Conservation (phyloP, 106 monocot genomes). For the Acorus gramineus region DNA sequence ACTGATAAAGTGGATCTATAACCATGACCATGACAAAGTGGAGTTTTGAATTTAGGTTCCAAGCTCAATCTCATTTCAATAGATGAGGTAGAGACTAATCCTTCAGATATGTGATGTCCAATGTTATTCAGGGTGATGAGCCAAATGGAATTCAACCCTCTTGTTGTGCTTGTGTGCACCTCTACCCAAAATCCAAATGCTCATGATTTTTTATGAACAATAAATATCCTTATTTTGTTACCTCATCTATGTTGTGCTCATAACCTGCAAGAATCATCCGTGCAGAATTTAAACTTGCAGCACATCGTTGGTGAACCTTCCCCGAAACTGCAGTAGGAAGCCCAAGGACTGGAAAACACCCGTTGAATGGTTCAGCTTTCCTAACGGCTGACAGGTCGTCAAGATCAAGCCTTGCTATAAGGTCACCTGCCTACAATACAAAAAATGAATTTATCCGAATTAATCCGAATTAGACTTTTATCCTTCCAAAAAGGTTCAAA, state of each 20-base stretch:
- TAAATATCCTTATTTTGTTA: not conserved
- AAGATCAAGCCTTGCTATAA: slow-evolving; percentile 86
- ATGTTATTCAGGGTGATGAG: too few relatives aligned
- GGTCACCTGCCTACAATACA: slow-evolving; percentile 63
- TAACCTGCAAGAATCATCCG: slow-evolving; percentile 97
- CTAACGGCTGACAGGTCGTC: slow-evolving; percentile 92
- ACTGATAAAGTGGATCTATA: too few relatives aligned
- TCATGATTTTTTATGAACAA: too few relatives aligned
- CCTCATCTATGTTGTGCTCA: slow-evolving; percentile 77
- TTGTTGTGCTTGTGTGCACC: too few relatives aligned
- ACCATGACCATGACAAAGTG: too few relatives aligned
- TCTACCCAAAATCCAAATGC: too few relatives aligned
- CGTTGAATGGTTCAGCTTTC: slow-evolving; percentile 85
- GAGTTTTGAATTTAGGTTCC: too few relatives aligned
- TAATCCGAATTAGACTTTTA: too few relatives aligned
- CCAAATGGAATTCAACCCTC: too few relatives aligned
- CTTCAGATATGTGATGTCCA: too few relatives aligned
- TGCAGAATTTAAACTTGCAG: slow-evolving; percentile 74
- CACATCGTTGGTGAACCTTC: slow-evolving; percentile 89
- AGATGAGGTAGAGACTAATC: too few relatives aligned
- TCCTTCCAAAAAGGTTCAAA: not conserved
- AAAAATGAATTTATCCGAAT: not conserved
- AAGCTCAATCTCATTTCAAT: too few relatives aligned
- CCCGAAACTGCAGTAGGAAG: slow-evolving; percentile 87
- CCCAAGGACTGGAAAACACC: slow-evolving; percentile 67